Evolutionary conservation across 108 stramenopile species (phyloP).

Genomic region (Schizochytrium sp.): DNA sequence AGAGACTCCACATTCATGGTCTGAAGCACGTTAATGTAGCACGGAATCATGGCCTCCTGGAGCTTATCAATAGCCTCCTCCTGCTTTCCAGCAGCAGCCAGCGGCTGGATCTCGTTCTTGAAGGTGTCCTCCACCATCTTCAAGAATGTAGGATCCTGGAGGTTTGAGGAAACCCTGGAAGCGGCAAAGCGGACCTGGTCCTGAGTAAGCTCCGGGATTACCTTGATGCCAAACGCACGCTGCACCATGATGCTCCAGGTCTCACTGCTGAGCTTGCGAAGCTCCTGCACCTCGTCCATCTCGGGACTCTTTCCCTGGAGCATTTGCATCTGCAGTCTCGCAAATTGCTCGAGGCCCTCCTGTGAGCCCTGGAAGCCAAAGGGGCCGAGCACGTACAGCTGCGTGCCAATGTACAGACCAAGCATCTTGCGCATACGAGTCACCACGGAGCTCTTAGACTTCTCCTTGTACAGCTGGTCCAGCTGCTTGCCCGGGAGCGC

Average conservation of each 20-base stretch:
- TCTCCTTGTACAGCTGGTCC: conserved; percentile 40
- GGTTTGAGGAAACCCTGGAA: conserved; percentile 17
- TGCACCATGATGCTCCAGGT: conserved; percentile 22
- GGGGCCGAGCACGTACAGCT: conserved; percentile 46
- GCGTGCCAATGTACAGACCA: conserved; percentile 10
- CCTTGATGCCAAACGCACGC: conserved; percentile 27
- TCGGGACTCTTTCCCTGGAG: background rate
- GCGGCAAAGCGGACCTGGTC: conserved; percentile 48
- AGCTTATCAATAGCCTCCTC: conserved; percentile 11
- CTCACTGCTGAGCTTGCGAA: background rate
- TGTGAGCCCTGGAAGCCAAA: background rate
- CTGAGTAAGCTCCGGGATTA: conserved; percentile 41
- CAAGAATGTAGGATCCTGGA: conserved; percentile 29
- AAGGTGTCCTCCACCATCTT: background rate
- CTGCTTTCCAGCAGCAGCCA: background rate
- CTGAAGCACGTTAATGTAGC: conserved; percentile 57
- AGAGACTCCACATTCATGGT: background rate
- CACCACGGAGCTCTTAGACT: background rate
- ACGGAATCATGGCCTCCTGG: conserved; percentile 39
- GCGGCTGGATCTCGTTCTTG: conserved; percentile 1
- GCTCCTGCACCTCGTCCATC: background rate
- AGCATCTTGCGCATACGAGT: conserved; percentile 48
- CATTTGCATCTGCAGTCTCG: conserved; percentile 41
- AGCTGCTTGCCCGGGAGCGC: conserved; percentile 16
- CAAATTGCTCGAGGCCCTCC: conserved; percentile 1